Conservation (phyloP, 768 basidiomycete species). For the Fomitopsis pulvina region DNA sequence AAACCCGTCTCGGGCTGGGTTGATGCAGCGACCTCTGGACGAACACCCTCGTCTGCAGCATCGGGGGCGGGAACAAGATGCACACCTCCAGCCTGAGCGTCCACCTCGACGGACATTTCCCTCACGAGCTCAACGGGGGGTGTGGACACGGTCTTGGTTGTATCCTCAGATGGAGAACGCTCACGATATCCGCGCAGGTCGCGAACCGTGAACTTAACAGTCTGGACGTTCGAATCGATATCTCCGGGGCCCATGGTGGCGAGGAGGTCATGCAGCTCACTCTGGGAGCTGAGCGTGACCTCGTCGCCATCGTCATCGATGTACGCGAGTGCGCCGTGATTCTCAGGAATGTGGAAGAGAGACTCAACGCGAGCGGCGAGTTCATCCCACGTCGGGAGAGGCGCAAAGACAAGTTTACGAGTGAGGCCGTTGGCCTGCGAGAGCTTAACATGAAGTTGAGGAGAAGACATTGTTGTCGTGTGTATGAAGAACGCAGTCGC, state of each 20-base stretch:
- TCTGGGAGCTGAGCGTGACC: conserved; percentile 68
- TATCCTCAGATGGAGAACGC: conserved; percentile 4
- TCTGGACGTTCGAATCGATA: conserved; percentile 17
- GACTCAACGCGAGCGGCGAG: conserved; percentile 50
- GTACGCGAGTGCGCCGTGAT: conserved; percentile 62
- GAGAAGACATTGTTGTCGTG: background rate
- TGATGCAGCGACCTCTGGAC: no score
- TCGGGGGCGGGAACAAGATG: no score
- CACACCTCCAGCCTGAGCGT: no score
- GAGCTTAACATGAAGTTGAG: background rate
- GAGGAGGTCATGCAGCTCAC: conserved; percentile 71
- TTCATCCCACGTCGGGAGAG: conserved; percentile 45
- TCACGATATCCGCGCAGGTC: conserved; percentile 40
- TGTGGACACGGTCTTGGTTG: background rate
- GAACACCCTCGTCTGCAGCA: no score
- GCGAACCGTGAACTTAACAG: conserved; percentile 59
- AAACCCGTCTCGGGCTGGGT: no score
- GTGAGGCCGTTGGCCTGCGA: conserved; percentile 38
- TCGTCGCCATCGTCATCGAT: conserved; percentile 67
- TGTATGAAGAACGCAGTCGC: background rate
- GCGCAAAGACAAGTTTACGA: conserved; percentile 50
- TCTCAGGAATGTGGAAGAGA: conserved; percentile 49
- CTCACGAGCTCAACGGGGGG: no score
- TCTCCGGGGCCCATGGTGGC: conserved; percentile 17
- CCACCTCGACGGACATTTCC: no score